These are phyloP conservation scores for Fragilariopsis cylindrus DNA, from an alignment of 108 stramenopile genomes.

Conservation along the genomic window DNA sequence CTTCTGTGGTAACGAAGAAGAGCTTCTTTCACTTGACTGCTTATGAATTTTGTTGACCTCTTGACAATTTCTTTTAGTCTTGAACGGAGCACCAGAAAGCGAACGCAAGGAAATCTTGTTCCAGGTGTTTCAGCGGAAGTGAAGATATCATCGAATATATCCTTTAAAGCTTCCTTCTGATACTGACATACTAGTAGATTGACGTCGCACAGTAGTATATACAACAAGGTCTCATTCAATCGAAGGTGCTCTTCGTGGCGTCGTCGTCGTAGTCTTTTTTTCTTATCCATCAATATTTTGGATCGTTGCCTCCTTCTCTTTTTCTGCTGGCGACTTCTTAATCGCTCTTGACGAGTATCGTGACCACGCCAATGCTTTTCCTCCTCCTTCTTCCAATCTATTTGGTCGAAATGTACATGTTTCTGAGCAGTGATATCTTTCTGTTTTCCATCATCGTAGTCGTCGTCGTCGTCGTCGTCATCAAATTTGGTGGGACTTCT, in stretches of 20 bases:
- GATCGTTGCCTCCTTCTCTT: neutral
- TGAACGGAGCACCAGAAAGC: neutral
- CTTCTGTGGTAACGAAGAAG: neutral
- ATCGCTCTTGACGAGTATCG: neutral
- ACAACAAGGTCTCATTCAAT: neutral
- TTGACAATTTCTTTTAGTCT: neutral
- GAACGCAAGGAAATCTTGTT: neutral
- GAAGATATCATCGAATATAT: slow-evolving; percentile 4
- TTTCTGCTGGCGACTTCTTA: neutral
- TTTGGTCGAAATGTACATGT: too few species aligned
- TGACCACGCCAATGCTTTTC: too few species aligned
- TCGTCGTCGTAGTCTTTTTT: neutral
- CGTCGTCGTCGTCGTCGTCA: neutral
- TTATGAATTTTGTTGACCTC: neutral
- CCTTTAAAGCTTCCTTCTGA: neutral
- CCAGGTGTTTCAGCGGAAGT: neutral
- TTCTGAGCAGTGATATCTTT: too few species aligned
- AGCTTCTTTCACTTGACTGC: neutral
- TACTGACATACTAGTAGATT: slow-evolving; percentile 3
- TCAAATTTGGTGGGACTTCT: neutral
- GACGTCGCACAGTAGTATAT: neutral
- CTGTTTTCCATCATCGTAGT: neutral
- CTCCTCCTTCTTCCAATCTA: too few species aligned
- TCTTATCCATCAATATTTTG: neutral
- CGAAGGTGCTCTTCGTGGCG: neutral